Conservation (phyloP, 495 filamentous ascomycete species). For the Penicillium flavigenum region DNA sequence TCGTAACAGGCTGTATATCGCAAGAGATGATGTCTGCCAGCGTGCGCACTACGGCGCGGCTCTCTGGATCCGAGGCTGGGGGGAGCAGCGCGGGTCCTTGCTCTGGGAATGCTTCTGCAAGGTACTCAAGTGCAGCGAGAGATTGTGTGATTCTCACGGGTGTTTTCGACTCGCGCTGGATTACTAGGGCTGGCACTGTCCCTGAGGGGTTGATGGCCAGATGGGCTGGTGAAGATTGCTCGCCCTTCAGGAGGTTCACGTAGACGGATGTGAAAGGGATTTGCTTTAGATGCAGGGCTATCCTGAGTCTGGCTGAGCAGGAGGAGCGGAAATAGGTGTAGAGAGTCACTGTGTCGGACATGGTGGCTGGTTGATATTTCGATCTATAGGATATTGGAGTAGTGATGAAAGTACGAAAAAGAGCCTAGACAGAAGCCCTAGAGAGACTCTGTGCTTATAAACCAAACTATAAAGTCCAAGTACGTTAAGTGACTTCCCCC, state of each 20-base stretch:
- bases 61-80: constrained; percentile 25
- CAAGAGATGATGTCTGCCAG: constrained; percentile 47
- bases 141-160: constrained; percentile 49
- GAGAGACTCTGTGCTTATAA: neutral
- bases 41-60: constrained; percentile 42
- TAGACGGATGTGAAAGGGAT: constrained; percentile 42
- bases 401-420: neutral
- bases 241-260: constrained; percentile 47
- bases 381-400: neutral
- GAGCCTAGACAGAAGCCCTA: neutral
- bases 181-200: constrained; percentile 51
- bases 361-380: constrained; percentile 15
- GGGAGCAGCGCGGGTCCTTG: constrained; percentile 39
- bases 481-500: neutral
- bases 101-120: constrained; percentile 47
- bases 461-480: neutral
- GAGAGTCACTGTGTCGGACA: constrained; percentile 38
- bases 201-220: constrained; percentile 45
- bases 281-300: constrained; percentile 48
- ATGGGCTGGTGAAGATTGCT: constrained; percentile 40
- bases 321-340: constrained; percentile 58
- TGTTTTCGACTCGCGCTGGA: constrained; percentile 21
- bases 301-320: constrained; percentile 54
- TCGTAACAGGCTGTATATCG: constrained; percentile 54
- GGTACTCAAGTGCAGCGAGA: constrained; percentile 53